These are phyloP conservation scores for Melocanna baccifera DNA, from an alignment of 176 grass and related monocot species.

Conservation along the genomic window DNA sequence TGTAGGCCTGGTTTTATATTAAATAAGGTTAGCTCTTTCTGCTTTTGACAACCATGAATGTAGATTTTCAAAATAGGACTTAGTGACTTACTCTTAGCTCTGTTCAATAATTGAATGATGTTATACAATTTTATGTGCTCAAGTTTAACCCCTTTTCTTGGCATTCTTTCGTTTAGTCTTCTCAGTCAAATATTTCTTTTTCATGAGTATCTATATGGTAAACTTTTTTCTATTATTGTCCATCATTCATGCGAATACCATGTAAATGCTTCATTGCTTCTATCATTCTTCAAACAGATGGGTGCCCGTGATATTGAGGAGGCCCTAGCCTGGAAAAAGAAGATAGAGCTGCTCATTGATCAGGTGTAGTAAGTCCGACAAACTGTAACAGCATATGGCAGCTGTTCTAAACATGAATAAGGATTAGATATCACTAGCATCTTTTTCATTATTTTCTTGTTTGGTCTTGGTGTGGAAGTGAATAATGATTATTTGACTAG, in stretches of 20 bases:
- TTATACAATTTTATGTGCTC: background rate
- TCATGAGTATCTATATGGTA: background rate
- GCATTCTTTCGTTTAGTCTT: background rate
- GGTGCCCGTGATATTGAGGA: slow-evolving; percentile 79
- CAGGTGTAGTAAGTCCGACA: slow-evolving; percentile 49
- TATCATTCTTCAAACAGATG: slow-evolving; percentile 56
- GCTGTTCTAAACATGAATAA: slow-evolving; percentile 10
- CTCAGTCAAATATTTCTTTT: background rate
- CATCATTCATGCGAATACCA: slow-evolving; percentile 8
- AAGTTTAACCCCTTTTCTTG: background rate
- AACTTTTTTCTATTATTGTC: background rate
- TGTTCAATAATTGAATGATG: background rate
- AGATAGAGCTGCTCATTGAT: slow-evolving; percentile 86
- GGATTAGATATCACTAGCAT: background rate
- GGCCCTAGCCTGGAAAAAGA: slow-evolving; percentile 74
- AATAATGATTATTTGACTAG: background rate
- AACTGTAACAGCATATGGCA: background rate
- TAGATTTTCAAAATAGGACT: background rate
- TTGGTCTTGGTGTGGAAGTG: background rate
- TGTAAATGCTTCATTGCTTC: background rate
- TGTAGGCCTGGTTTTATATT: background rate
- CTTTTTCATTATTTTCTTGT: slow-evolving; percentile 20
- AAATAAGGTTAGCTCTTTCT: background rate
- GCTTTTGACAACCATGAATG: background rate
- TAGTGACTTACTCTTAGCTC: background rate